Base-by-base conservation (phyloP, 2,329 filamentous ascomycete species). In the Paracoccidioides lutzii region DNA sequence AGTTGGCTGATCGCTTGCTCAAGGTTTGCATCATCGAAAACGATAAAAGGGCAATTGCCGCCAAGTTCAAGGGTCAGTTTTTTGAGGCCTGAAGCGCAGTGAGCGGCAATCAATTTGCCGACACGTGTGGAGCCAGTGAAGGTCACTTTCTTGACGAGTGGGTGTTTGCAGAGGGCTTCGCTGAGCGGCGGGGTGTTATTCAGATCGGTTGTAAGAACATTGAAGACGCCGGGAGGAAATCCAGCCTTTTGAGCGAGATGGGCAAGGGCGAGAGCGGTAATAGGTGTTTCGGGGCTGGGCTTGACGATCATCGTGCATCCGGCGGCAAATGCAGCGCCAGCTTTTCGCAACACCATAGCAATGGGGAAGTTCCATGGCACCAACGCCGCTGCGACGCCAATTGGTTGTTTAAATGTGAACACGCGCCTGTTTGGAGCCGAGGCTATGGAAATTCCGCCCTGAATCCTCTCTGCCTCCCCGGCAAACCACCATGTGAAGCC, bases 351-450 rank as follows among this genome's bases (percentile, higher is more conserved):
- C 60, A 88, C 81, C 85, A 88, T 88, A 52, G 84, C 84, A 2
- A 84, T 81, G 10, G 85, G 85, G 65, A 94, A 94, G 73, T 95
- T 94, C 89, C 88, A 93, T 69, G 89, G 89, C 8, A 88, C 90
- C 59, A 94, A 88, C 52, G 93, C 74, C 2, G 85, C 88, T 65
- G 85, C 88, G 12, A 94, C 88, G 54, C 88, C 89, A 14, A 95
- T 81, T 0, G 89, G 88, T 71, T 95, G 86, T 72, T 88, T 90
- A 66, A 88, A 73, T 0, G 87, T 93, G 62, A 84, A 80, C 15
- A 93, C 81, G 54, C 88, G 78, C 70, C 91, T 90, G 4, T 82
- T 83, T 0, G 85, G 76, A 1, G 85, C 75, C 5, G 80, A 83
- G 10, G 85, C 78, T 10, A 83, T 82, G 61, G 91, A 89, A 14